phyloP scores from a whole-genome alignment of 345 rosid genomes.

The Gossypium rotundifolium region DNA sequence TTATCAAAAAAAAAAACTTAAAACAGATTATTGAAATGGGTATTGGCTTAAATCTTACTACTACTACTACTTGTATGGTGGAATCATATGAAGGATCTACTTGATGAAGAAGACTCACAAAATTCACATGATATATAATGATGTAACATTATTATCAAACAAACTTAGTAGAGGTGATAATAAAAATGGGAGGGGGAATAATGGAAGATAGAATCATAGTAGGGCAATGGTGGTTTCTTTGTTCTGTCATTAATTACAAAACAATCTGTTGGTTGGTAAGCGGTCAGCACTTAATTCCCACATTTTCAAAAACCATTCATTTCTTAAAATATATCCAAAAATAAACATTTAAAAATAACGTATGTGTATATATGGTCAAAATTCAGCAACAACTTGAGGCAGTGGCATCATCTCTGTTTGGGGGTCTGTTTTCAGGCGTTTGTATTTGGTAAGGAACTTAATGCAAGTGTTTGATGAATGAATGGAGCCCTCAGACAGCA shows the following conservation, averaged over 20 bases:
- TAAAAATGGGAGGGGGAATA: neutral
- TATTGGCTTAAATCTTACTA: neutral
- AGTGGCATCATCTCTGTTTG: too few species aligned
- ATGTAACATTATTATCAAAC: neutral
- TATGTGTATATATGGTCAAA: too few species aligned
- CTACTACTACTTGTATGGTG: neutral
- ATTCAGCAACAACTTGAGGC: too few species aligned
- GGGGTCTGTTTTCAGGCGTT: too few species aligned
- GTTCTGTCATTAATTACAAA: constrained; percentile 5
- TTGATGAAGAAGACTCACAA: neutral
- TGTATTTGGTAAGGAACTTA: too few species aligned
- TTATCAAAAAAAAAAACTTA: neutral
- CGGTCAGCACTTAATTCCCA: constrained; percentile 12
- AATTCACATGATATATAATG: neutral
- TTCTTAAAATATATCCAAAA: neutral
- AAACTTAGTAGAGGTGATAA: neutral
- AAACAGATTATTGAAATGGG: neutral
- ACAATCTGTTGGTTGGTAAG: constrained; percentile 26
- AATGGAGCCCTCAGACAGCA: constrained; percentile 10
- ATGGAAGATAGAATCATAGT: constrained; percentile 2
- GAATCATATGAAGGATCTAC: neutral
- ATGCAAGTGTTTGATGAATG: neutral
- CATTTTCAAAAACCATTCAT: neutral
- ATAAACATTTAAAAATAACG: neutral
- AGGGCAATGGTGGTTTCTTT: neutral